A percentile compares a stretch with the other conserved stretches of the same genome.
Evolutionary conservation across 116 monocot genomes (phyloP).

Genomic region (Cymodocea nodosa): DNA sequence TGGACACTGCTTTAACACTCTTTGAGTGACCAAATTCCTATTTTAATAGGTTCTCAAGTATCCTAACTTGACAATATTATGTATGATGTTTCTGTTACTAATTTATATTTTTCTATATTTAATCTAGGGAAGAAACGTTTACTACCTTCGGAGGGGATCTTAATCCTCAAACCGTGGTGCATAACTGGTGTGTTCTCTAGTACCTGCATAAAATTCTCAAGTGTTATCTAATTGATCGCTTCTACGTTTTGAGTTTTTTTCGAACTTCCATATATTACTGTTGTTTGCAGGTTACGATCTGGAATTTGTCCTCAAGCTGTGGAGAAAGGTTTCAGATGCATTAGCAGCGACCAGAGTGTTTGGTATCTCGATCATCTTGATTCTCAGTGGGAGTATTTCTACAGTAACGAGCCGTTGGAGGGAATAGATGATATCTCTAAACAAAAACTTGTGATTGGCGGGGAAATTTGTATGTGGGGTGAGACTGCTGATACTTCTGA

Average conservation of each 20-base stretch:
- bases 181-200: slow-evolving; percentile 72
- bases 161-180: slow-evolving; percentile 75
- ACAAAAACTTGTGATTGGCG: slow-evolving; percentile 83
- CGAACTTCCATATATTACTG: too few relatives aligned
- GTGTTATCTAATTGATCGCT: neutral
- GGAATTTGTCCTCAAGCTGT: slow-evolving; percentile 91
- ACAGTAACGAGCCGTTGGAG: slow-evolving; percentile 67
- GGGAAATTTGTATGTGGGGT: slow-evolving; percentile 99
- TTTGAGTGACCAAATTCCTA: too few relatives aligned
- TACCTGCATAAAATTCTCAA: neutral
- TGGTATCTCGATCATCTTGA: slow-evolving; percentile 98
- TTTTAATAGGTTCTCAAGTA: too few relatives aligned
- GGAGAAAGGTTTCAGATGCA: slow-evolving; percentile 82
- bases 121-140: slow-evolving; percentile 97
- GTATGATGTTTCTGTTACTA: neutral
- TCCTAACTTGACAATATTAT: neutral
- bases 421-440: slow-evolving; percentile 51
- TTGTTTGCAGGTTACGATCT: slow-evolving; percentile 48
- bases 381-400: slow-evolving; percentile 79
- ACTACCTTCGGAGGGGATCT: slow-evolving; percentile 68
- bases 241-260: neutral
- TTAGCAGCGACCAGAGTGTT: slow-evolving; percentile 77
- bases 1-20: too few relatives aligned
- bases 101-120: neutral
- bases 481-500: slow-evolving; percentile 81